Evolutionary conservation across 1,139 yeast genomes (phyloP).

Genomic region (Saccharomycopsis hybrid): DNA sequence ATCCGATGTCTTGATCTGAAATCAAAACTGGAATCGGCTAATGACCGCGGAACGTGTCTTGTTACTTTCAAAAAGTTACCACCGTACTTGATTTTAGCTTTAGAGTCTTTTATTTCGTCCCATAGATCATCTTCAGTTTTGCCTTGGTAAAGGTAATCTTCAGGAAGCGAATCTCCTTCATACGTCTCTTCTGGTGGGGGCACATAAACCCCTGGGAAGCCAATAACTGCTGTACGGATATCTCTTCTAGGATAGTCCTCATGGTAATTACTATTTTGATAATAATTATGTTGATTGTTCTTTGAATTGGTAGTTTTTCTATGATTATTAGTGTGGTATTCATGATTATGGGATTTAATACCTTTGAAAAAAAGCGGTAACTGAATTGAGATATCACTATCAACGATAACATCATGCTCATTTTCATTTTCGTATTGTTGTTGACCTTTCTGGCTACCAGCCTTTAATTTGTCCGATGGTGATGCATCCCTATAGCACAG

Average conservation of each 20-base stretch:
- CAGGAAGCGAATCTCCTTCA: too few relatives aligned
- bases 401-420: conserved; percentile 14
- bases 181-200: too few relatives aligned
- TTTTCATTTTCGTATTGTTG: background rate
- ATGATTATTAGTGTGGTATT: conserved; percentile 8
- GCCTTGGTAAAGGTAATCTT: conserved; percentile 8
- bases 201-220: too few relatives aligned
- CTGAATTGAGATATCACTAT: conserved; percentile 27
- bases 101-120: conserved; percentile 16
- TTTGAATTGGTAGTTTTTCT: background rate
- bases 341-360: conserved; percentile 5
- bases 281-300: background rate
- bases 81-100: conserved; percentile 18
- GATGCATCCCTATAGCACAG: too few relatives aligned
- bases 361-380: conserved; percentile 20
- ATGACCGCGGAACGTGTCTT: conserved; percentile 21
- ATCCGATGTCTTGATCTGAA: conserved; percentile 25
- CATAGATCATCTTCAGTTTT: conserved; percentile 3
- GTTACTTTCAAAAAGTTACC: conserved; percentile 17
- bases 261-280: background rate
- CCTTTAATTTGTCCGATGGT: too few relatives aligned
- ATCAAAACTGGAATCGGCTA: conserved; percentile 25
- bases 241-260: background rate
- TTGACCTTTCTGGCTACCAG: too few relatives aligned
- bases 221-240: background rate